Evolutionary conservation across 345 rosid species (phyloP), one percentile per base, ranked within the genome.

Genomic region (Boechera stricta): DNA sequence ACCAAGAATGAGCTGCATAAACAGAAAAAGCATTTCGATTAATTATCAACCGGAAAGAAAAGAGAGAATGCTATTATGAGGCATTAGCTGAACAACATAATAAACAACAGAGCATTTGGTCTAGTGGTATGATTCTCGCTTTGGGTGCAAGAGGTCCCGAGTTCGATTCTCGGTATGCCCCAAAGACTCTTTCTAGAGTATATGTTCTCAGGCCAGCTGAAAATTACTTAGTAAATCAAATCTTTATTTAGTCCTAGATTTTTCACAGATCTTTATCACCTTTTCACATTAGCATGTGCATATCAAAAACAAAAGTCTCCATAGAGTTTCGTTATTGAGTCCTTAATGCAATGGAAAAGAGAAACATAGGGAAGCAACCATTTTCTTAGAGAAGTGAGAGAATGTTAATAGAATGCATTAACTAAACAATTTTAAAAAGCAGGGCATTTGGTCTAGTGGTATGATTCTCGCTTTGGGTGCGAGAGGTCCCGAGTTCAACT

Each of bases 111-210:
- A 35, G 67, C 67, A 59, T 59, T 35, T 54, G 56, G 56, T 52
- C 31, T 52, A 52, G 56, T 52, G 56, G 56, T 52, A 52, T 24
- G 29, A 52, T 52, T 52, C 56, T 52, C 56, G 31, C 56, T 52
- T 52, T 9, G 56, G 56, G 91, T 86, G 92, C 84, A 82, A 93
- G 89, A 87, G 87, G 86, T 93, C 92, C 85, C 73, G 84, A 89
- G 88, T 87, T 84, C 64, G 72, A 81, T 88, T 91, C 92, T 85
- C 86, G 78, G 86, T 87, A 89, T 81, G 87, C 85, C 92, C 87
- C 88, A 31, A 31, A 31, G 5, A 35, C 38, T 35, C 6, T 35
- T 35, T 35, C 1, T 5, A 35, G 7, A 35, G 7, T 5, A 5
- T 5, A 35, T 35, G 38, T 35, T 5, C 38, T 35, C 6, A 35